These are phyloP conservation scores for Diaporthe longicolla DNA, from an alignment of 2,329 filamentous ascomycete species.

Conservation along the genomic window DNA sequence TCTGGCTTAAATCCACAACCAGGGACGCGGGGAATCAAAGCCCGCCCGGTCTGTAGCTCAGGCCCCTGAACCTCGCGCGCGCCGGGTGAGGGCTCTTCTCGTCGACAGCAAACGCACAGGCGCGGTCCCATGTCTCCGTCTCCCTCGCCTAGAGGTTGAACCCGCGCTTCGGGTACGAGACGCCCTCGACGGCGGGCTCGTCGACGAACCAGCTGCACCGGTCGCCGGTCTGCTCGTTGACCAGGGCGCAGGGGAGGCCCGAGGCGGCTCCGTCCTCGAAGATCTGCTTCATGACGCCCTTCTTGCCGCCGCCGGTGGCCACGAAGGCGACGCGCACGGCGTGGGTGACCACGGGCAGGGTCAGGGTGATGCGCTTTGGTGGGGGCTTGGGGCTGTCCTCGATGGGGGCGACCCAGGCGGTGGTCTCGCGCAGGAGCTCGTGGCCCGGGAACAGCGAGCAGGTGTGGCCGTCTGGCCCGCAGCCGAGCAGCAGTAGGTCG, in stretches of 20 bases:
- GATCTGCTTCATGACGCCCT: slow-evolving; percentile 91
- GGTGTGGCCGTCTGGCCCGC: slow-evolving; percentile 96
- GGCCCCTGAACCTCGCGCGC: slow-evolving; percentile 28
- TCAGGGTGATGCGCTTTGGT: slow-evolving; percentile 90
- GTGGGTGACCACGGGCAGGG: slow-evolving; percentile 90
- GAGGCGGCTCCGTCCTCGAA: slow-evolving; percentile 80
- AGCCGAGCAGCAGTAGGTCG: slow-evolving; percentile 92
- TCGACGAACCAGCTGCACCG: slow-evolving; percentile 98
- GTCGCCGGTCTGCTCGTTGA: slow-evolving; percentile 88
- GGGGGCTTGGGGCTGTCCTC: slow-evolving; percentile 96
- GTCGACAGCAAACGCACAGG: slow-evolving; percentile 20
- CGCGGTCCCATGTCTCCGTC: slow-evolving; percentile 39
- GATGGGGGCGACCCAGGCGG: slow-evolving; percentile 93
- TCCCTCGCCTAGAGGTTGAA: slow-evolving; percentile 69
- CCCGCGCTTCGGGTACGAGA: slow-evolving; percentile 83
- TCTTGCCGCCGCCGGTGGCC: slow-evolving; percentile 90
- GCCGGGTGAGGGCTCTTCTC: slow-evolving; percentile 28
- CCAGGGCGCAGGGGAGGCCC: slow-evolving; percentile 85
- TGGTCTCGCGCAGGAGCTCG: slow-evolving; percentile 85
- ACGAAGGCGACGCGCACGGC: slow-evolving; percentile 91
- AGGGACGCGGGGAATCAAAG: background rate
- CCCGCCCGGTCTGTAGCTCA: slow-evolving; percentile 29
- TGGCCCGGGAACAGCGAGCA: slow-evolving; percentile 97
- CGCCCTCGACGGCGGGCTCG: slow-evolving; percentile 85
- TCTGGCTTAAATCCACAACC: background rate